Evolutionary conservation across 208 protist genomes (phyloP), one percentile per base, ranked within the genome.

Genomic region (Angomonas ambiguus): DNA sequence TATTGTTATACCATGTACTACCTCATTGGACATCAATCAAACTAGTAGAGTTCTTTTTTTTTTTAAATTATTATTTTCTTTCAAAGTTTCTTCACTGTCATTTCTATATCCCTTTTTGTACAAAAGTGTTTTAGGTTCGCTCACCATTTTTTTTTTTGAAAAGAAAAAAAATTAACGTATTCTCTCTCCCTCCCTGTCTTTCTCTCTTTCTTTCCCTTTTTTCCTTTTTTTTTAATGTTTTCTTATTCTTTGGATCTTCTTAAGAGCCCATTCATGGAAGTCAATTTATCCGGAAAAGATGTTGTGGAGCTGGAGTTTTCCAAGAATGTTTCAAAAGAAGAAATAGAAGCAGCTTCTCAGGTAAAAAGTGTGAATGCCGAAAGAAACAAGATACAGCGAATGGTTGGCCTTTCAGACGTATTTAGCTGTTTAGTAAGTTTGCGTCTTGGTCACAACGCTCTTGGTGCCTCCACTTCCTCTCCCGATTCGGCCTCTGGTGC

Each of bases 251-350:
- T 56, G 48, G 64, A 69, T 5, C 20, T 45, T 51, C 0, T 13
- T 5, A 1, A 22, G 5, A 59, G 18, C 6, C 10, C n/a, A 25
- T 8, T 41, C 41, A 95, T 95, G 89, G 79, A 93, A 20, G 74
- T 95, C 51, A 83, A 95, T 42, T 64, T 95, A 45, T 74, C 72
- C 22, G 45, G 79, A 56, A 77, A 83, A 35, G 77, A 69, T 11
- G 88, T 95, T 35, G 70, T 62, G 32, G 85, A 91, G 61, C 74
- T 95, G 4, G 72, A 70, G 51, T 95, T 95, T 59, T 77, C 35
- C 0, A 49, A 59, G 49, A 53, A 71, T 22, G 69, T 75, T 0
- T 78, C 58, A 8, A 41, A 55, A 24, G 83, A 93, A 64, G 90
- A 92, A 62, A 66, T 51, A 2, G 76, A 63, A 2, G 87, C 85